These are phyloP conservation scores for Sherardia arvensis DNA, from an alignment of 257 asterid species.

Conservation along the genomic window DNA sequence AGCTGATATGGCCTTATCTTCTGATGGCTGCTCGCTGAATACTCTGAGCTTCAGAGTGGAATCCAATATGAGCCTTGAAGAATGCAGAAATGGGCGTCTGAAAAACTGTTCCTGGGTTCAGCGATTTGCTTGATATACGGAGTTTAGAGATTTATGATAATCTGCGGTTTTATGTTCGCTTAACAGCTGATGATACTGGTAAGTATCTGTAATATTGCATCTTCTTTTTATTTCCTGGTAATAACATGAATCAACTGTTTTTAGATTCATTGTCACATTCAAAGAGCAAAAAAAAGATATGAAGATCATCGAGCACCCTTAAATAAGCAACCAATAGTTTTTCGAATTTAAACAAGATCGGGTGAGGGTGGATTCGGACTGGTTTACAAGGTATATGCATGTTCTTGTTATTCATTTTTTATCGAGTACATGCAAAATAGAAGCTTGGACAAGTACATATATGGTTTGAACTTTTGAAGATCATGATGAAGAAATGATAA, in stretches of 20 bases:
- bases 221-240: background rate
- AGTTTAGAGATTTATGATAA: background rate
- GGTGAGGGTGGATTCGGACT: conserved; percentile 18
- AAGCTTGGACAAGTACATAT: conserved; percentile 31
- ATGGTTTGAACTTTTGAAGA: conserved; percentile 9
- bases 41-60: conserved; percentile 40
- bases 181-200: conserved; percentile 11
- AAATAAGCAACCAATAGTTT: conserved; percentile 11
- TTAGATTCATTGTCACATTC: background rate
- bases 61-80: conserved; percentile 20
- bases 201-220: background rate
- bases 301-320: background rate
- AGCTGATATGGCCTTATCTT: conserved; percentile 20
- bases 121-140: conserved; percentile 7
- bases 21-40: conserved; percentile 25
- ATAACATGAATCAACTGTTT: background rate
- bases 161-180: conserved; percentile 2
- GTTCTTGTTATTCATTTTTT: background rate
- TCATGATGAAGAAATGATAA: background rate
- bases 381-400: conserved; percentile 8
- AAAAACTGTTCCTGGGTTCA: conserved; percentile 25
- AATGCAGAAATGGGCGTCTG: conserved; percentile 19
- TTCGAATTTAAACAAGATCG: conserved; percentile 7
- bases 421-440: conserved; percentile 30
- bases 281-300: background rate